Evolutionary conservation across 352 stramenopile genomes (phyloP).

Genomic region (Phytopythium aichiense): DNA sequence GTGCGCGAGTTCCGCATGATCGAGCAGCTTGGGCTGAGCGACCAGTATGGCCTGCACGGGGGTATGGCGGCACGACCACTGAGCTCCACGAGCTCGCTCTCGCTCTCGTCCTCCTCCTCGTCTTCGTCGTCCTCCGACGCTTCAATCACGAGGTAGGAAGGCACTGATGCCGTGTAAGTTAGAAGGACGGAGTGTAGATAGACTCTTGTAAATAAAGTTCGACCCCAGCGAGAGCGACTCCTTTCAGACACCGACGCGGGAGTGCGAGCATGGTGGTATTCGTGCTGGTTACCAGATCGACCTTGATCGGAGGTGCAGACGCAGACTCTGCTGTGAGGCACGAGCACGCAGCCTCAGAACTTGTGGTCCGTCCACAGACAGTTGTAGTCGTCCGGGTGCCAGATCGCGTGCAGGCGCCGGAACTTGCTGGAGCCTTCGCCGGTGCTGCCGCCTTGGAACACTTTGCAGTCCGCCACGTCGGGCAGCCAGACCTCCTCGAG

Average conservation of each 20-base stretch:
- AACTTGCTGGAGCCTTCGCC: constrained; percentile 23
- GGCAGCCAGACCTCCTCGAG: constrained; percentile 52
- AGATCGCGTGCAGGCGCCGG: constrained; percentile 42
- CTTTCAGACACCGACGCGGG: too few relatives aligned
- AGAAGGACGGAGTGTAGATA: too few relatives aligned
- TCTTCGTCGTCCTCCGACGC: not conserved
- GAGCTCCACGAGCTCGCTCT: constrained; percentile 6
- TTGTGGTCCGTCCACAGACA: constrained; percentile 59
- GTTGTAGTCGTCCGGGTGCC: constrained; percentile 62
- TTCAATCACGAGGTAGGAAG: not conserved
- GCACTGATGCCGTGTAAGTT: too few relatives aligned
- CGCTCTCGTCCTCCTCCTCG: too few relatives aligned
- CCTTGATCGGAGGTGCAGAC: too few relatives aligned
- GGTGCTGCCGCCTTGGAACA: constrained; percentile 14
- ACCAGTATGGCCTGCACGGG: not conserved
- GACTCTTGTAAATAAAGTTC: too few relatives aligned
- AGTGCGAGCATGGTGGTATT: too few relatives aligned
- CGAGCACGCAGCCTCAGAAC: too few relatives aligned
- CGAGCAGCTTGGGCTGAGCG: constrained; percentile 10
- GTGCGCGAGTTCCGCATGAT: constrained; percentile 30
- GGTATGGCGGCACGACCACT: not conserved
- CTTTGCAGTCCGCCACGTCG: constrained; percentile 30
- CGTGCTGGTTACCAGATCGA: too few relatives aligned
- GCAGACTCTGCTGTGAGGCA: too few relatives aligned
- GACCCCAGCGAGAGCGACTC: too few relatives aligned